A percentile compares a stretch with the other conserved stretches of the same genome.
These are phyloP conservation scores for Talaromyces piceae DNA, from an alignment of 2,329 filamentous ascomycete species.

Conservation along the genomic window DNA sequence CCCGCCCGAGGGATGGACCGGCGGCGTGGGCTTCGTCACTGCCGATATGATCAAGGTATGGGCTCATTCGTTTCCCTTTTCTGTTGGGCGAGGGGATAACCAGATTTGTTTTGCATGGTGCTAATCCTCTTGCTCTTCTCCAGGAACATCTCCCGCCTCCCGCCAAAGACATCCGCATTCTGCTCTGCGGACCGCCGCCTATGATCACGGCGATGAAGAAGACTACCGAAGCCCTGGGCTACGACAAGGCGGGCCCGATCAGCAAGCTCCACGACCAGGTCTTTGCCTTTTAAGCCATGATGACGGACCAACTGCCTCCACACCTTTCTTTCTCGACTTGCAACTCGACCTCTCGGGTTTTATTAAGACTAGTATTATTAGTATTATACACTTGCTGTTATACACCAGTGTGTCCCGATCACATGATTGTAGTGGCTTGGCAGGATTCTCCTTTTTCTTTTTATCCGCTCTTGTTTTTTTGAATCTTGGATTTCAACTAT, in stretches of 20 bases:
- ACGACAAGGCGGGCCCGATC: conserved; percentile 83
- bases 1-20: conserved; percentile 83
- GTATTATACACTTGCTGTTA: too few species aligned
- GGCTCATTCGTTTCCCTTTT: not conserved
- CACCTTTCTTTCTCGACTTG: not conserved
- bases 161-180: conserved; percentile 80
- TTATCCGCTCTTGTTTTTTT: too few species aligned
- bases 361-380: not conserved
- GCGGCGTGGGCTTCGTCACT: conserved; percentile 91
- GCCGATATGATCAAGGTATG: conserved; percentile 84
- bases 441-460: not conserved
- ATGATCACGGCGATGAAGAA: conserved; percentile 99
- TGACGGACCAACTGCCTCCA: not conserved
- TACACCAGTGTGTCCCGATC: too few species aligned
- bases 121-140: conserved; percentile 19
- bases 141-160: conserved; percentile 62
- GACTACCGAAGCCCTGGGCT: conserved; percentile 79
- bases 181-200: conserved; percentile 90
- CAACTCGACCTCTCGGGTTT: not conserved
- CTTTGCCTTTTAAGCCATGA: conserved; percentile 70
- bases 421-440: not conserved
- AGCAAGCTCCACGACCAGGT: conserved; percentile 98
- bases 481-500: too few species aligned
- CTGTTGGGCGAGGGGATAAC: too few species aligned
- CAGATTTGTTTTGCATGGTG: too few species aligned